Evolutionary conservation across 768 basidiomycete species (phyloP), one percentile per base, ranked within the genome.

Genomic region (Peribolospora baueri): DNA sequence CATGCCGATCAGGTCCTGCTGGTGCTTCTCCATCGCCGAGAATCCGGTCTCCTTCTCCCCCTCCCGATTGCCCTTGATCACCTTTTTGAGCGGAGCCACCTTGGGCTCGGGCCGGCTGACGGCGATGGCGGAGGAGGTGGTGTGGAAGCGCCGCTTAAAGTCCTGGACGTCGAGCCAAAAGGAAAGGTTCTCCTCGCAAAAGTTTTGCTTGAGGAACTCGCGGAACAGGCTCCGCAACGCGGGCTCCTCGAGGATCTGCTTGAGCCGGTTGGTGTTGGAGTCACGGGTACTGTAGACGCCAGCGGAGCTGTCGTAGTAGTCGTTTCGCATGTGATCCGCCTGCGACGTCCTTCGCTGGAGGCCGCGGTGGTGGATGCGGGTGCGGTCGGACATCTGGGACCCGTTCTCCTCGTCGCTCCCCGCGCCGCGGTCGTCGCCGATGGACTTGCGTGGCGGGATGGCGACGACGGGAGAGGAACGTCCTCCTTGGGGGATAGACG

Each of bases 131-230:
- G 80, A 87, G 4, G 86, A 91, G 0, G 93, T 93, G 56, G 88
- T 95, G 64, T 78, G 80, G 71, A 98, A 98, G 66, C 88, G 82
- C 63, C 81, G 77, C 70, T 87, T 90, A 72, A 98, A 93, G 66
- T 98, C 93, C 66, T 86, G 77, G 3, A 95, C 90, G 64, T 98
- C 93, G 55, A 97, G 67, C 84, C 87, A 98, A 70, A 95, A 98
- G 50, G 82, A 81, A 60, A 98, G 70, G 66, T 98, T 98, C 72
- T 98, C 93, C 65, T 98, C 93, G 70, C 86, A 97, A 66, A 93
- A 97, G 67, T 95, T 97, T 55, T 78, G 74, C 41, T 85, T 77
- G 54, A 98, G 69, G 72, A 88, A 91, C 60, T 97, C 93, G 57
- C 93, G 80, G 75, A 98, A 98, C 51, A 95, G 71, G 3, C 78